These are phyloP conservation scores for Sporopachydermia quercuum DNA, from an alignment of 805 yeast genomes.

Conservation along the genomic window DNA sequence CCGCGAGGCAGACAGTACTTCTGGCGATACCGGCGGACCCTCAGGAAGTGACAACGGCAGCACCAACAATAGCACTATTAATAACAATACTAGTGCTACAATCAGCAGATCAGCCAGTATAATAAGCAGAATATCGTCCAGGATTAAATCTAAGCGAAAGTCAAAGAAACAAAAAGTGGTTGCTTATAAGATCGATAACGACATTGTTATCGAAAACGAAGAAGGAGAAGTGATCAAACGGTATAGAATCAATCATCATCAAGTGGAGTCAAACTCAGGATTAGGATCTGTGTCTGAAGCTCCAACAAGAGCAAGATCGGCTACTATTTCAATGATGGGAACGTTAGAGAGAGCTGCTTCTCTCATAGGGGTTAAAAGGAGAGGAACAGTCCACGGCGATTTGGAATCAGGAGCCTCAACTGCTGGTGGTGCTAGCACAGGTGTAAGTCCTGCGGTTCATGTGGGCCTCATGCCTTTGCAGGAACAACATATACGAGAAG, in stretches of 20 bases:
- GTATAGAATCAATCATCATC: slow-evolving; percentile 55
- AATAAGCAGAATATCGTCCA: background rate
- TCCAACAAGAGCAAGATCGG: background rate
- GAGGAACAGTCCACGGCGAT: slow-evolving; percentile 12
- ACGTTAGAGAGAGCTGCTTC: slow-evolving; percentile 10
- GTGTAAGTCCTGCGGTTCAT: slow-evolving; percentile 8
- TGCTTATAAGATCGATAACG: slow-evolving; percentile 71
- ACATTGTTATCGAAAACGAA: slow-evolving; percentile 71
- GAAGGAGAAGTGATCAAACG: slow-evolving; percentile 87
- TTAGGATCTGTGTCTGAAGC: background rate
- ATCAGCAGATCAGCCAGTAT: background rate
- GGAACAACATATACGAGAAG: slow-evolving; percentile 9
- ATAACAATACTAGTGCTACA: slow-evolving; percentile 2
- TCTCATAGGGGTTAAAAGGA: slow-evolving; percentile 9
- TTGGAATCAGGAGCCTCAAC: slow-evolving; percentile 15
- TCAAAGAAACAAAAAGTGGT: slow-evolving; percentile 27
- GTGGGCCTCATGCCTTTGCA: slow-evolving; percentile 14
- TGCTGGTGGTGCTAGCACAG: slow-evolving; percentile 9
- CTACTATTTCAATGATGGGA: too few species aligned
- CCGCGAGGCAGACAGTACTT: slow-evolving; percentile 13
- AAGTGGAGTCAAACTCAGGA: slow-evolving; percentile 5
- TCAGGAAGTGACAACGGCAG: slow-evolving; percentile 7
- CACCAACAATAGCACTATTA: too few species aligned
- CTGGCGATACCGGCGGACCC: slow-evolving; percentile 4
- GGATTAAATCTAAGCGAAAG: too few species aligned